phyloP scores from a whole-genome alignment of 441 rosid species.

The Erodium chrysanthum region DNA sequence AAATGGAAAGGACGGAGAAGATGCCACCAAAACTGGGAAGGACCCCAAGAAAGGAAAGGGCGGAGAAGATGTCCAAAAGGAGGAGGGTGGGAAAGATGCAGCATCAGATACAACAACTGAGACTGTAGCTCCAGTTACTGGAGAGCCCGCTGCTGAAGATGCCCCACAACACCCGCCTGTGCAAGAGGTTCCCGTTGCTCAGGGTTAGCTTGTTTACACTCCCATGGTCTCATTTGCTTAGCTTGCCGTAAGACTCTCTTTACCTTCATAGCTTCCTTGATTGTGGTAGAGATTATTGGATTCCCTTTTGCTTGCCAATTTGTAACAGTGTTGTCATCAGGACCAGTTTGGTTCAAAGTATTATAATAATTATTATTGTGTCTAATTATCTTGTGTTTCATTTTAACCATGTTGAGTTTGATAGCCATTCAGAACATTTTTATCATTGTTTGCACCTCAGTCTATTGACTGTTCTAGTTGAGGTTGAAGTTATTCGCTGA shows the following conservation, averaged over 20 bases:
- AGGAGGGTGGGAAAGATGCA: constrained; percentile 11
- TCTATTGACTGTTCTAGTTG: too few relatives aligned
- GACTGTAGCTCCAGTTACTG: constrained; percentile 19
- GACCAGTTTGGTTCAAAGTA: not conserved
- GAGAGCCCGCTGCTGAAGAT: constrained; percentile 26
- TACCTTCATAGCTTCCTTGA: too few relatives aligned
- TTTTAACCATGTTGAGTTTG: not conserved
- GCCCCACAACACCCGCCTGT: constrained; percentile 14
- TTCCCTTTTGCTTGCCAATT: not conserved
- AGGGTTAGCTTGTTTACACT: constrained; percentile 16
- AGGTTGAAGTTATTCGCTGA: too few relatives aligned
- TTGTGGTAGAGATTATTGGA: too few relatives aligned
- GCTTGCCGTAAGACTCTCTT: too few relatives aligned
- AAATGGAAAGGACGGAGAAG: constrained; percentile 29
- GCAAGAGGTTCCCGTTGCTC: constrained; percentile 24
- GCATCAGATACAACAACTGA: constrained; percentile 24
- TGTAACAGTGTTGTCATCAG: not conserved
- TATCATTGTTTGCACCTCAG: too few relatives aligned
- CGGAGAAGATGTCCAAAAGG: not conserved
- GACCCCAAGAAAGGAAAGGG: constrained; percentile 22
- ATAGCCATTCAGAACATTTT: too few relatives aligned
- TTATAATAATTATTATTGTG: too few relatives aligned
- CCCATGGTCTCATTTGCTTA: too few relatives aligned
- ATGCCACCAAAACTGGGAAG: too few relatives aligned
- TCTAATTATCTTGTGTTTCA: not conserved